These are phyloP conservation scores for Steccherinum ochraceum DNA, from an alignment of 768 basidiomycete species.

Conservation along the genomic window DNA sequence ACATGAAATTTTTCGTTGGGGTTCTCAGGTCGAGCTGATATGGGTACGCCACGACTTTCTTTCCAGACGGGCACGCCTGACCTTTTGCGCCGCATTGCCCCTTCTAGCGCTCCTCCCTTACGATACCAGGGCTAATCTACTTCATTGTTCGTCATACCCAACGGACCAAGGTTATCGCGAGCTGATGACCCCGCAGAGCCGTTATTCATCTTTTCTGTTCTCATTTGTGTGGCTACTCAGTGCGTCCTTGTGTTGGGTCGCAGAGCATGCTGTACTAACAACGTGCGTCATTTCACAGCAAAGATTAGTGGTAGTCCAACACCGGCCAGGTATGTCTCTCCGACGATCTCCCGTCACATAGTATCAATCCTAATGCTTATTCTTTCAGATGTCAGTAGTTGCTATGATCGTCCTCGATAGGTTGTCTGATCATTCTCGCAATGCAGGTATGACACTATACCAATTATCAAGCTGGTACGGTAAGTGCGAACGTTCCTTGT, in stretches of 20 bases:
- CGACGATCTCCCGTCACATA: too few relatives aligned
- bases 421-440: not conserved
- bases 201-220: conserved; percentile 11
- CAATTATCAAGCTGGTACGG: conserved; percentile 8
- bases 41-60: conserved; percentile 6
- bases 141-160: conserved; percentile 4
- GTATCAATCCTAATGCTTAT: too few relatives aligned
- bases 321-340: conserved; percentile 2
- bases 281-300: too few relatives aligned
- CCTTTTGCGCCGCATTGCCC: not conserved
- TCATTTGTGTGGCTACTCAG: conserved; percentile 7
- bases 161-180: not conserved
- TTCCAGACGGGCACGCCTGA: not conserved
- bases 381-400: not conserved
- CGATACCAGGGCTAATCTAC: conserved; percentile 10
- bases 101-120: conserved; percentile 10
- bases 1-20: not conserved
- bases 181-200: conserved; percentile 5
- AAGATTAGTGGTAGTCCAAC: conserved; percentile 5
- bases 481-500: too few relatives aligned
- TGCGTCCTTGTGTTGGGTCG: too few relatives aligned
- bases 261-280: too few relatives aligned
- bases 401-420: too few relatives aligned
- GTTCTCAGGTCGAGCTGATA: conserved; percentile 13
- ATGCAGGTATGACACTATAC: not conserved